Conservation (phyloP, 2,329 filamentous ascomycete species). For the Simplicillium sp. region DNA sequence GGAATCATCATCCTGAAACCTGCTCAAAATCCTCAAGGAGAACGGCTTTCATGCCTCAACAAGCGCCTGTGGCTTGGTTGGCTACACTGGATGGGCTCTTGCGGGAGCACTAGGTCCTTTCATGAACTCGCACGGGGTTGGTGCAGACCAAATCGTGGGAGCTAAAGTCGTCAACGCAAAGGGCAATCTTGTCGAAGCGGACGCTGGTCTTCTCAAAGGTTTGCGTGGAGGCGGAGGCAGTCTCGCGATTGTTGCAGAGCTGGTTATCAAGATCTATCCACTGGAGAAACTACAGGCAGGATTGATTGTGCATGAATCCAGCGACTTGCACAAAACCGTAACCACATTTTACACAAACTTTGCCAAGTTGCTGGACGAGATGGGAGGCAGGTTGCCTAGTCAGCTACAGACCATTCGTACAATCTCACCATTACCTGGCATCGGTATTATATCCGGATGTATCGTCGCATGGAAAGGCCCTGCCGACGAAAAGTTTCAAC, state of each 20-base stretch:
- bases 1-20: slow-evolving; percentile 5
- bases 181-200: slow-evolving; percentile 16
- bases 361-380: slow-evolving; percentile 2
- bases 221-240: slow-evolving; percentile 16
- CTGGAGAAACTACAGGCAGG: slow-evolving; percentile 8
- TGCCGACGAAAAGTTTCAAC: slow-evolving; percentile 17
- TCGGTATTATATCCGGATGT: slow-evolving; percentile 16
- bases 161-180: slow-evolving; percentile 16
- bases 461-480: slow-evolving; percentile 22
- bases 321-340: slow-evolving; percentile 14
- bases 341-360: slow-evolving; percentile 14
- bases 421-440: slow-evolving; percentile 17
- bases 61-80: slow-evolving; percentile 15
- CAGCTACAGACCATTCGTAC: slow-evolving; percentile 17
- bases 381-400: slow-evolving; percentile 10
- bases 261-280: slow-evolving; percentile 16
- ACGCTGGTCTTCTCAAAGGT: slow-evolving; percentile 16
- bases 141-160: slow-evolving; percentile 25
- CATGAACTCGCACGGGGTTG: slow-evolving; percentile 17
- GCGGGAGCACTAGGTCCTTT: slow-evolving; percentile 24
- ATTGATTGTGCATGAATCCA: slow-evolving; percentile 20
- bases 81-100: slow-evolving; percentile 24
- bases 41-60: slow-evolving; percentile 7
- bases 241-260: slow-evolving; percentile 16
- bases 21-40: slow-evolving; percentile 4